A percentile compares a stretch with the other conserved stretches of the same genome.
Conservation (phyloP, 768 basidiomycete species). For the Cubamyces sp. region DNA sequence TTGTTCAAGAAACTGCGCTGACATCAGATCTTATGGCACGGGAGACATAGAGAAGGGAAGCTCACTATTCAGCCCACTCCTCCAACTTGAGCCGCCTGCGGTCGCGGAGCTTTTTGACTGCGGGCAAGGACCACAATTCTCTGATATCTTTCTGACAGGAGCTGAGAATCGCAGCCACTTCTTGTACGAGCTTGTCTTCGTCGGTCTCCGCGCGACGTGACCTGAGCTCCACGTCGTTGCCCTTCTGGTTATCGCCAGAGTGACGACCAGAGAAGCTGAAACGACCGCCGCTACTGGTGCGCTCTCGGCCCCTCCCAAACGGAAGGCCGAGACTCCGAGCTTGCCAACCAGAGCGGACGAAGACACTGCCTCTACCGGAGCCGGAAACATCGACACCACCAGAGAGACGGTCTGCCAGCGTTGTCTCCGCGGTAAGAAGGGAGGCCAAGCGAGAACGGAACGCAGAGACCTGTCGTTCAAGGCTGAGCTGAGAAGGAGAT, state of each 20-base stretch:
- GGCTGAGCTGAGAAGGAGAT: constrained; percentile 24
- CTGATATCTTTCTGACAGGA: constrained; percentile 66
- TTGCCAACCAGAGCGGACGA: constrained; percentile 84
- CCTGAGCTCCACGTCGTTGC: constrained; percentile 34
- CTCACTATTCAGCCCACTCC: constrained; percentile 90
- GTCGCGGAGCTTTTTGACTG: constrained; percentile 68
- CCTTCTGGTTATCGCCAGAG: constrained; percentile 32
- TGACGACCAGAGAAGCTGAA: constrained; percentile 31
- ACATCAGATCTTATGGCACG: constrained; percentile 21
- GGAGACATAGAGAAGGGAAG: constrained; percentile 13
- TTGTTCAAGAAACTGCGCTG: constrained; percentile 69
- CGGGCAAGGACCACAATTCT: constrained; percentile 72
- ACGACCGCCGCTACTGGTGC: constrained; percentile 34
- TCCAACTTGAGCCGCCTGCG: constrained; percentile 77
- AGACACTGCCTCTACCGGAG: constrained; percentile 71
- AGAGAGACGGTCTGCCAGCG: constrained; percentile 72
- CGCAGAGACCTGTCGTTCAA: constrained; percentile 29
- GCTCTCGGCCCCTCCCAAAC: constrained; percentile 37
- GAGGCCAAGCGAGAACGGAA: constrained; percentile 64
- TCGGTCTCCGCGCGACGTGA: constrained; percentile 40
- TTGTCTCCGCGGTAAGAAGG: constrained; percentile 61
- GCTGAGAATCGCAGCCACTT: constrained; percentile 63
- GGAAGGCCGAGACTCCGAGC: constrained; percentile 54
- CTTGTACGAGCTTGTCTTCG: constrained; percentile 60
- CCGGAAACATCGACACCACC: constrained; percentile 75